Percentiles rank a stretch among this genome's conserved stretches.
phyloP scores from a whole-genome alignment of 1,284 basidiomycete genomes.

The Sporisorium scitamineum region DNA sequence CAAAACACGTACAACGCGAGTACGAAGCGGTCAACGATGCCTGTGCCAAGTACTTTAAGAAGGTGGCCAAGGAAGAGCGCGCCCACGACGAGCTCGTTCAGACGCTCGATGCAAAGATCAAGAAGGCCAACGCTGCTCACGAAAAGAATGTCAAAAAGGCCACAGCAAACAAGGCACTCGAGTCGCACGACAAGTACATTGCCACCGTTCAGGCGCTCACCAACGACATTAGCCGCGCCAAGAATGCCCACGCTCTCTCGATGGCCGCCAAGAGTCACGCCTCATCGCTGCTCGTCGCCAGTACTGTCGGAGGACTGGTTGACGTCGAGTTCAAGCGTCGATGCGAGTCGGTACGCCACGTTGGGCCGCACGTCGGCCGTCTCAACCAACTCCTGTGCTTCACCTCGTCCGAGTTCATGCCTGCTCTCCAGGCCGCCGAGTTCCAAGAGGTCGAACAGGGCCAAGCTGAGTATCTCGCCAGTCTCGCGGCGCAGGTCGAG shows the following conservation, averaged over 20 bases:
- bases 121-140: slow-evolving; percentile 64
- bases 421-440: slow-evolving; percentile 55
- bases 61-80: slow-evolving; percentile 67
- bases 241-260: slow-evolving; percentile 47
- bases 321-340: slow-evolving; percentile 61
- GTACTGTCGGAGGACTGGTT: slow-evolving; percentile 59
- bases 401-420: slow-evolving; percentile 62
- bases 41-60: slow-evolving; percentile 66
- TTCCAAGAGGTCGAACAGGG: slow-evolving; percentile 56
- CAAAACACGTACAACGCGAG: slow-evolving; percentile 63
- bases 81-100: slow-evolving; percentile 63
- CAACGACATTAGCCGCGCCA: slow-evolving; percentile 59
- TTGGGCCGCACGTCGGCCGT: slow-evolving; percentile 57
- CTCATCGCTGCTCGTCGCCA: slow-evolving; percentile 52
- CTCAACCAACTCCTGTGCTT: slow-evolving; percentile 62
- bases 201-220: slow-evolving; percentile 57
- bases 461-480: slow-evolving; percentile 47
- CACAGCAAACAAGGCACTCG: slow-evolving; percentile 47
- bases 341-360: slow-evolving; percentile 62
- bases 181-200: slow-evolving; percentile 66
- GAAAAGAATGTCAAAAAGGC: slow-evolving; percentile 64
- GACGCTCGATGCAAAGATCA: slow-evolving; percentile 64
- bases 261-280: slow-evolving; percentile 60
- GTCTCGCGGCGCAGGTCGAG: slow-evolving; percentile 47
- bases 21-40: slow-evolving; percentile 67